These are phyloP conservation scores for Suhomyces kunorum DNA, from an alignment of 1,139 yeast species.

Conservation along the genomic window DNA sequence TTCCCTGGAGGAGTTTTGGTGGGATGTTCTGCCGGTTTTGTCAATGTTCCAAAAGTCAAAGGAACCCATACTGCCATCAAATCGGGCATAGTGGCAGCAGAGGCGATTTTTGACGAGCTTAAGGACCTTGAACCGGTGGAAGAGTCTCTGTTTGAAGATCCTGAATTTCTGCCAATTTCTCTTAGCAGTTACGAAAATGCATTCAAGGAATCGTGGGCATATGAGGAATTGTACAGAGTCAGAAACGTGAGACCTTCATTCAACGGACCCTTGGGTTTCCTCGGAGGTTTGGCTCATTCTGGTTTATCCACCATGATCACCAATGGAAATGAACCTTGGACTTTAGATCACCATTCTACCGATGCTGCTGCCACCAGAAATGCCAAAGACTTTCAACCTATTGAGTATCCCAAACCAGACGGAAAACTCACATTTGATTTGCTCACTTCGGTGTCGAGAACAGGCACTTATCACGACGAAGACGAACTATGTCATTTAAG, in stretches of 20 bases:
- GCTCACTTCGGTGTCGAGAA: slow-evolving; percentile 87
- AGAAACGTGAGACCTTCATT: slow-evolving; percentile 93
- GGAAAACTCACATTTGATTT: slow-evolving; percentile 86
- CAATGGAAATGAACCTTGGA: slow-evolving; percentile 84
- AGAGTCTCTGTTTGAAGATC: slow-evolving; percentile 44
- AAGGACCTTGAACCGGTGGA: slow-evolving; percentile 51
- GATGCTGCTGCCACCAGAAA: slow-evolving; percentile 72
- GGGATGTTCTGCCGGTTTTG: slow-evolving; percentile 94
- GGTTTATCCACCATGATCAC: slow-evolving; percentile 82
- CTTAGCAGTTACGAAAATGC: slow-evolving; percentile 61
- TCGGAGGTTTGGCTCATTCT: slow-evolving; percentile 81
- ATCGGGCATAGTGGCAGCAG: slow-evolving; percentile 94
- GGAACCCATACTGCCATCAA: slow-evolving; percentile 99
- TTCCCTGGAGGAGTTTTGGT: slow-evolving; percentile 96
- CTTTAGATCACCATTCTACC: slow-evolving; percentile 66
- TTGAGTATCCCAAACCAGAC: slow-evolving; percentile 93
- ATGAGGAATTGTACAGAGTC: slow-evolving; percentile 75
- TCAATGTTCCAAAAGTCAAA: slow-evolving; percentile 95
- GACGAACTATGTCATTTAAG: slow-evolving; percentile 88
- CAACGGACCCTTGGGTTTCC: slow-evolving; percentile 64
- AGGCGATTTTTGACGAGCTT: slow-evolving; percentile 64
- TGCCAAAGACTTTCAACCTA: slow-evolving; percentile 66
- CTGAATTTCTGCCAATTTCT: slow-evolving; percentile 45
- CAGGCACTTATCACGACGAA: slow-evolving; percentile 95
- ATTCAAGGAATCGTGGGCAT: slow-evolving; percentile 79